A percentile compares a stretch with the other conserved stretches of the same genome.
Conservation (phyloP, 1,284 basidiomycete species). For the Irpex sp. region DNA sequence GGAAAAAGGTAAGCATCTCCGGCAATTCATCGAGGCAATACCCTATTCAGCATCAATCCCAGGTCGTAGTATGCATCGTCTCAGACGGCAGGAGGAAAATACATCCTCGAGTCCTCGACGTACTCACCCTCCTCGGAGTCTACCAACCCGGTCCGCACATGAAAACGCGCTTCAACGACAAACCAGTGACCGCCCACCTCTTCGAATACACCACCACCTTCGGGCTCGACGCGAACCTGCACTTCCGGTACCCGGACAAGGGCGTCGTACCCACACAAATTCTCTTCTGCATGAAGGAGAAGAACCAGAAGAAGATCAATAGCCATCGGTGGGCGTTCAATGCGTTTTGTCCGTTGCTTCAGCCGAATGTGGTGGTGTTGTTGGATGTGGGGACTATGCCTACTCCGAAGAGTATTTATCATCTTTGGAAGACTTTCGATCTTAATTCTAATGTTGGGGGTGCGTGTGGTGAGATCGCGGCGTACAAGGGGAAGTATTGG, state of each 20-base stretch:
- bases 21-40: neutral
- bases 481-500: constrained; percentile 90
- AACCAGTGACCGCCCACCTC: constrained; percentile 88
- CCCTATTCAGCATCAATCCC: neutral
- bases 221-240: constrained; percentile 82
- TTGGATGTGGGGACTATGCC: constrained; percentile 95
- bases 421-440: constrained; percentile 95
- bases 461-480: constrained; percentile 93
- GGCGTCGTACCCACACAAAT: constrained; percentile 93
- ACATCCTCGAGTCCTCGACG: constrained; percentile 92
- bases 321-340: constrained; percentile 97
- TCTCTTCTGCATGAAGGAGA: constrained; percentile 91
- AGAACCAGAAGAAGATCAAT: constrained; percentile 96
- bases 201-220: constrained; percentile 97
- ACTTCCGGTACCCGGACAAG: constrained; percentile 94
- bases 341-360: constrained; percentile 72
- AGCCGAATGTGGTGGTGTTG: constrained; percentile 88
- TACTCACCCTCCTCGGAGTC: constrained; percentile 77
- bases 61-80: constrained; percentile 95
- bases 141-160: constrained; percentile 81
- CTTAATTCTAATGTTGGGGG: constrained; percentile 91
- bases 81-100: constrained; percentile 92
- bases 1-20: constrained; percentile 77
- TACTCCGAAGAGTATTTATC: constrained; percentile 81
- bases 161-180: constrained; percentile 87